These are phyloP conservation scores for Lagenidium sp. DNA, from an alignment of 352 stramenopile genomes.

Conservation along the genomic window DNA sequence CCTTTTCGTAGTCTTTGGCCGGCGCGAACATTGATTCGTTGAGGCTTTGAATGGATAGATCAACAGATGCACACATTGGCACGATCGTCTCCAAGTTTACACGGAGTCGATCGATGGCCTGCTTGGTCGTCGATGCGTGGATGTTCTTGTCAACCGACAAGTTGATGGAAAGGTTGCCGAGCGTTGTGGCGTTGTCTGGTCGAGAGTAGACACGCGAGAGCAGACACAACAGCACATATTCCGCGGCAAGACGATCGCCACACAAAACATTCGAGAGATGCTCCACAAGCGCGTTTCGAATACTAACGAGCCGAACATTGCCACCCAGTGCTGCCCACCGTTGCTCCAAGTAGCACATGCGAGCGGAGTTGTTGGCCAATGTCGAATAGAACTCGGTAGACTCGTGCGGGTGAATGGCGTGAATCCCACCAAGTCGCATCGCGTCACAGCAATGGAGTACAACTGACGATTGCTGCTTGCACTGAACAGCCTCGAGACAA, in stretches of 20 bases:
- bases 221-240: conserved; percentile 64
- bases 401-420: conserved; percentile 40
- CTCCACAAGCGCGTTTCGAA: conserved; percentile 30
- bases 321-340: conserved; percentile 24
- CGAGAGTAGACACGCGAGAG: conserved; percentile 68
- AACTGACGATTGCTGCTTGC: conserved; percentile 30
- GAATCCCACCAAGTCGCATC: conserved; percentile 5
- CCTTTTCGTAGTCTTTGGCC: conserved; percentile 71
- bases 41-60: conserved; percentile 52
- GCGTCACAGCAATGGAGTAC: conserved; percentile 61
- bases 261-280: conserved; percentile 26
- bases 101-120: conserved; percentile 16
- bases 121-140: neutral
- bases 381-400: conserved; percentile 20
- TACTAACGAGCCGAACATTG: conserved; percentile 3
- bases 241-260: conserved; percentile 43
- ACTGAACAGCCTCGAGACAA: conserved; percentile 45
- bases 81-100: conserved; percentile 33
- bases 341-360: conserved; percentile 20
- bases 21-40: conserved; percentile 56
- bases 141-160: conserved; percentile 20
- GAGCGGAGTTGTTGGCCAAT: conserved; percentile 22
- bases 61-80: conserved; percentile 34
- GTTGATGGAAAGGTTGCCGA: conserved; percentile 73
- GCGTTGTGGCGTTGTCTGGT: conserved; percentile 41